Base-by-base conservation (phyloP, 306 rosid genomes). In the Rubus parviflorus region DNA sequence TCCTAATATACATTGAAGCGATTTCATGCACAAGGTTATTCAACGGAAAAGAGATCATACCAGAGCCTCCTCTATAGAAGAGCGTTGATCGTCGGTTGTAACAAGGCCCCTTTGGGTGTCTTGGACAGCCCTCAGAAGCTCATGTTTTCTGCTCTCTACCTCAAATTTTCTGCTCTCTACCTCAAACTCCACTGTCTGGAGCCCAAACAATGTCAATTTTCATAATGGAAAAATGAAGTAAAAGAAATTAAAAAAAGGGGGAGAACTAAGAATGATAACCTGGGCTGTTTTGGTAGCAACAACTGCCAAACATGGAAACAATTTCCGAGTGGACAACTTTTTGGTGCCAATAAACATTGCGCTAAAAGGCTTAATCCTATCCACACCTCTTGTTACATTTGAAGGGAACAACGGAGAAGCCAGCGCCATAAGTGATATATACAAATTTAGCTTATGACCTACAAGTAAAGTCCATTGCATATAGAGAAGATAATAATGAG, bases 31-130 rank as follows among this genome's bases (percentile, higher is more conserved):
- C 41, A 58, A 22, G 40, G 62, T 52, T 47, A 54, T 35, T 56
- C 22, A 20, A 75, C 14, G 35, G 6, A 54, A 61, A 74, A 73
- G 58, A 23, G 73, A 67, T 65, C 69, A 81, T 23, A 85, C 98
- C 77, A 94, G 86, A 77, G 97, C 91, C 87, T 94, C 92, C 83
- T 94, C 98, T 3, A 94, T 89, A 53, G 74, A 81, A 52, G 89
- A 85, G 60, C 98, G 98, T 83, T 90, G 95, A 68, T 92, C 87
- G 0, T 90, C 81, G 38, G 98, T 89, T 15, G 98, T 85, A 10
- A 81, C 65, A 47, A 94, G 90, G 25, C 98, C 98, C 43, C 98
- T 87, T 37, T 86, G 86, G 1, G 98, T 92, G 75, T 94, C 97
- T 84, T 85, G 98, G 38, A 88, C 66, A 22, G 91, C 90, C 45